Base-by-base conservation (phyloP, 805 yeast species). In the Candida corydali region DNA sequence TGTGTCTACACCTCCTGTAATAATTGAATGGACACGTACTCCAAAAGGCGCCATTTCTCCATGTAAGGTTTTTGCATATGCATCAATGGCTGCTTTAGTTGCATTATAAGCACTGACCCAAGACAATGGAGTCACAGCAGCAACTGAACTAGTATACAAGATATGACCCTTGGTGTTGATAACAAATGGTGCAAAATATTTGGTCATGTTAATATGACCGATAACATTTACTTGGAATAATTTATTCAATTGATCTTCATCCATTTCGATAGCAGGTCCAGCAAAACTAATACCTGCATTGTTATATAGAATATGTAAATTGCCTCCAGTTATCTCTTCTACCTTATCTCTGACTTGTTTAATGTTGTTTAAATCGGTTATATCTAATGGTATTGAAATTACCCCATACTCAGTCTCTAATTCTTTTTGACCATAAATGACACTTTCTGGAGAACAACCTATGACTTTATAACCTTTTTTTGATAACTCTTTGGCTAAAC, bases 401-500 rank as follows among this genome's bases (percentile, higher is more conserved):
- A 59, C 49, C 1, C 62, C 59, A 38, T 52, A 56, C 17, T 46
- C 37, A 17, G 42, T 34, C 27, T 44, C 29, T 30, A 61, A 45
- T 2, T 56, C 54, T 14, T 47, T 47, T 61, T 63, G 27, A 48
- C 32, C 38, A 45, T 19, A 42, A 38, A 19, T 47, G 18, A 10
- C 49, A 42, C 17, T 59, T 49, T 44, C 24, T 28, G 37, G 30
- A 16, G 62, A 64, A 9, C 61, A 47, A 4, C 65, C 68, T 34
- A 51, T 52, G 7, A 64, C 61, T 9, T 39, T 46, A 46, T 61
- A 72, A 0, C 73, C 74, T 26, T 34, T 62, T 57, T 15, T 49
- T 29, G 44, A 61, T 29, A 78, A 60, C 42, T 71, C 75, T 14
- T 54, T 44, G 5, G 78, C 69, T 5, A 75, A 44, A 15, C 63